phyloP scores from a whole-genome alignment of 1,284 basidiomycete species.

The Chondrostereum purpureum region DNA sequence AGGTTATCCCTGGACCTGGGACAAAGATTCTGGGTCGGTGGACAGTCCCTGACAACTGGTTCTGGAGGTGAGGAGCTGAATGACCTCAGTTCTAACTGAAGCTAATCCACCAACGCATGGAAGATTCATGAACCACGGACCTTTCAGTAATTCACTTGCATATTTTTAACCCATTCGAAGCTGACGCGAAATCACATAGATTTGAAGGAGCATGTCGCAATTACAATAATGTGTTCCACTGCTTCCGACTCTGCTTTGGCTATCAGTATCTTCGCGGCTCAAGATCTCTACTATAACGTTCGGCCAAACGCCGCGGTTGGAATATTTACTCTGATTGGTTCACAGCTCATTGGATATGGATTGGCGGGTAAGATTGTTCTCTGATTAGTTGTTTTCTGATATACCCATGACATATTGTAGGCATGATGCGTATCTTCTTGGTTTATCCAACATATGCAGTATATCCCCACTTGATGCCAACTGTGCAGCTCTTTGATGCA shows the following conservation, averaged over 20 bases:
- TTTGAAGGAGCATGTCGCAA: constrained; percentile 55
- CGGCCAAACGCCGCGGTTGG: constrained; percentile 41
- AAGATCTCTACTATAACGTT: constrained; percentile 41
- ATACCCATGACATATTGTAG: constrained; percentile 11
- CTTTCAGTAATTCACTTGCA: constrained; percentile 37
- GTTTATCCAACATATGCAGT: constrained; percentile 40
- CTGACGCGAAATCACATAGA: constrained; percentile 24
- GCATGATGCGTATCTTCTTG: constrained; percentile 30
- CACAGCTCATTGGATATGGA: constrained; percentile 51
- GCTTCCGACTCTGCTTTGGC: constrained; percentile 43
- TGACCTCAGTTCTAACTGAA: background rate
- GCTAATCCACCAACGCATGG: background rate
- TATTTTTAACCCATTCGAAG: background rate
- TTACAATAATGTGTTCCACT: constrained; percentile 54
- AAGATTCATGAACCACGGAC: constrained; percentile 38
- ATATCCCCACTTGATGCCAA: constrained; percentile 36
- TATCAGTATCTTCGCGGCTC: constrained; percentile 43
- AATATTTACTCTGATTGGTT: constrained; percentile 39
- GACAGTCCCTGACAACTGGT: constrained; percentile 27
- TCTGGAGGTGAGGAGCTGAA: constrained; percentile 36
- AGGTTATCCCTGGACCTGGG: constrained; percentile 38
- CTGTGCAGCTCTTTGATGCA: constrained; percentile 45
- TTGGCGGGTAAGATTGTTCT: constrained; percentile 32
- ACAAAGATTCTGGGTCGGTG: background rate
- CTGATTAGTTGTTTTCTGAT: background rate